Evolutionary conservation across 305 asterid species (phyloP), one percentile per base, ranked within the genome.

Genomic region (Andrographis paniculata): DNA sequence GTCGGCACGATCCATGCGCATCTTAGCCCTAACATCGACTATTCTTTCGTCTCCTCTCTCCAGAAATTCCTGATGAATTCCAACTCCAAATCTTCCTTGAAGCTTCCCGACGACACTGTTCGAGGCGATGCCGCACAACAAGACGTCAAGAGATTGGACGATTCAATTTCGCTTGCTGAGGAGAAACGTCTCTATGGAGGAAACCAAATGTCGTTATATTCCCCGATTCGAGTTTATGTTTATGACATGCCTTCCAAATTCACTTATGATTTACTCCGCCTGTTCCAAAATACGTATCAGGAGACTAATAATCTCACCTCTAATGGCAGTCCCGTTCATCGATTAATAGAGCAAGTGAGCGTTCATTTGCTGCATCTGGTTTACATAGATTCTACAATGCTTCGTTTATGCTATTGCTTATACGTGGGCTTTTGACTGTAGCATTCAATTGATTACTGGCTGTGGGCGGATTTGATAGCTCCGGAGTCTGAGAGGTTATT

Each of bases 371-470:
- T n/a, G 19, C 4, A 1, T 15, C 27, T 44, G 15, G n/a, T 19
- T 19, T 44, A 20, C 9, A 19, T 9, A 19, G 28, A 2, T 17
- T 8, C 20, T 2, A 14, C 14, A 2, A 27, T 13, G 9, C n/a
- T 13, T 0, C 0, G n/a, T 33, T 33, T 33, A 33, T 10, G 1
- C 38, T 42, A 19, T 28, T 31, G 1, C 22, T 39, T 48, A 38
- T 22, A 21, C 22, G 31, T 38, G 1, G 13, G 63, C 44, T 27
- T 17, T n/a, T 47, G 55, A 21, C 46, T 66, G 78, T 59, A 88
- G 99, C 99, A 91, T 72, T 91, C 99, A 1, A 62, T 91, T 47
- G 96, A 91, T 67, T 91, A 91, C 62, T 91, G 99, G 99, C 52
- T 91, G 51, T 91, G 96, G 99, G 86, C 84, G 63, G 99, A 91